A percentile compares a stretch with the other conserved stretches of the same genome.
Evolutionary conservation across 139 green algal genomes (phyloP).

Genomic region (Micromonas pusilla): DNA sequence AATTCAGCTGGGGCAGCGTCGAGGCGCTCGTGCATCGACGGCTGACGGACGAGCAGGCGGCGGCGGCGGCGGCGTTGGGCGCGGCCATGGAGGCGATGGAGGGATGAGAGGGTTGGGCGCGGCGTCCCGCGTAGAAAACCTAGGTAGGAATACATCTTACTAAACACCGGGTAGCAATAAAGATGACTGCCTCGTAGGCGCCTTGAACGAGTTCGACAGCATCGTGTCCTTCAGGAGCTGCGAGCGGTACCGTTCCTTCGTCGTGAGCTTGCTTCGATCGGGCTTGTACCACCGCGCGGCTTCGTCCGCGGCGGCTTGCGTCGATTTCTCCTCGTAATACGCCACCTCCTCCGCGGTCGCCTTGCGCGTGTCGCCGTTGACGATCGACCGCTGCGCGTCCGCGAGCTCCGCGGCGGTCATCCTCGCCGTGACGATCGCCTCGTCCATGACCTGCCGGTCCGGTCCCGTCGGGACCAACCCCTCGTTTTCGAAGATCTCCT

Average conservation of each 20-base stretch:
- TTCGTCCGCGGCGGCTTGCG: not conserved
- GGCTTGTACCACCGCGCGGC: constrained; percentile 14
- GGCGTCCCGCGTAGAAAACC: too few species aligned
- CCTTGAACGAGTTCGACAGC: too few species aligned
- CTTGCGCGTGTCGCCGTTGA: not conserved
- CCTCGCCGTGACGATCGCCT: not conserved
- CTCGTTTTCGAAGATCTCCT: constrained; percentile 14
- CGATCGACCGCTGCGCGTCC: not conserved
- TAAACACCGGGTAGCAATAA: too few species aligned
- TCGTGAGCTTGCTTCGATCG: constrained; percentile 18
- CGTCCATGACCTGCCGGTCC: constrained; percentile 5
- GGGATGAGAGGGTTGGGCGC: not conserved
- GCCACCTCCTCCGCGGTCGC: constrained; percentile 10
- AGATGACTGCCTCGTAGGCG: too few species aligned
- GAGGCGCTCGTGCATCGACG: constrained; percentile 13
- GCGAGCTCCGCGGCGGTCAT: not conserved
- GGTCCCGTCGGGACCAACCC: constrained; percentile 12
- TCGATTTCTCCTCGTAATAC: constrained; percentile 25
- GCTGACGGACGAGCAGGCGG: not conserved
- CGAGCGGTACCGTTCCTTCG: constrained; percentile 18
- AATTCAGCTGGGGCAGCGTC: constrained; percentile 6
- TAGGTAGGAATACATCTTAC: too few species aligned
- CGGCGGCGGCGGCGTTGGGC: not conserved
- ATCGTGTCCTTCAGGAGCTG: not conserved
- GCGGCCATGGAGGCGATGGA: not conserved